These are phyloP conservation scores for Echinosophora koreensis DNA, from an alignment of 306 rosid species.

Conservation along the genomic window DNA sequence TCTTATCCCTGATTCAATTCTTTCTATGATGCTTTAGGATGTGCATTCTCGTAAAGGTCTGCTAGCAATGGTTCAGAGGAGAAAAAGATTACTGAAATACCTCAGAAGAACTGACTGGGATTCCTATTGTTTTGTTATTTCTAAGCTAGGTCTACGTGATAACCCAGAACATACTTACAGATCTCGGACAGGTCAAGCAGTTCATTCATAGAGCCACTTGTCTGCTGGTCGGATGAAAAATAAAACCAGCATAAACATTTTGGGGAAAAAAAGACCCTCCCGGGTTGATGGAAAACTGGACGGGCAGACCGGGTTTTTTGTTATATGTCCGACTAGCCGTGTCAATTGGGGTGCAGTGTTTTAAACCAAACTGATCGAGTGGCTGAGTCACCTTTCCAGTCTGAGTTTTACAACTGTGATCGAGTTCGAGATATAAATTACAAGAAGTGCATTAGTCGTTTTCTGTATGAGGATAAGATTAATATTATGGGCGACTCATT, in stretches of 20 bases:
- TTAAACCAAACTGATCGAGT: slow-evolving; percentile 25
- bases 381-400: slow-evolving; percentile 20
- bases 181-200: background rate
- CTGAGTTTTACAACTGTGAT: background rate
- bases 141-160: slow-evolving; percentile 87
- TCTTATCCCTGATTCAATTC: slow-evolving; percentile 38
- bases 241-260: background rate
- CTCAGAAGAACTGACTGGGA: slow-evolving; percentile 96
- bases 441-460: slow-evolving; percentile 39
- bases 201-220: background rate
- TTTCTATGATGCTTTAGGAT: slow-evolving; percentile 60
- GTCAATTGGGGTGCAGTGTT: background rate
- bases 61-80: slow-evolving; percentile 82
- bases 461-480: slow-evolving; percentile 31
- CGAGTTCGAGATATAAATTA: slow-evolving; percentile 37
- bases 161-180: slow-evolving; percentile 62
- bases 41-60: slow-evolving; percentile 93
- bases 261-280: slow-evolving; percentile 10
- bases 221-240: background rate
- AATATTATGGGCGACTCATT: slow-evolving; percentile 30
- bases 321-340: slow-evolving; percentile 11
- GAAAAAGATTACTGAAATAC: slow-evolving; percentile 83
- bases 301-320: background rate
- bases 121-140: slow-evolving; percentile 84
- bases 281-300: background rate